Percentiles rank a stretch among this genome's conserved stretches.
These are phyloP conservation scores for Nepenthes mirabilis DNA, from an alignment of 148 eudicot species.

Conservation along the genomic window DNA sequence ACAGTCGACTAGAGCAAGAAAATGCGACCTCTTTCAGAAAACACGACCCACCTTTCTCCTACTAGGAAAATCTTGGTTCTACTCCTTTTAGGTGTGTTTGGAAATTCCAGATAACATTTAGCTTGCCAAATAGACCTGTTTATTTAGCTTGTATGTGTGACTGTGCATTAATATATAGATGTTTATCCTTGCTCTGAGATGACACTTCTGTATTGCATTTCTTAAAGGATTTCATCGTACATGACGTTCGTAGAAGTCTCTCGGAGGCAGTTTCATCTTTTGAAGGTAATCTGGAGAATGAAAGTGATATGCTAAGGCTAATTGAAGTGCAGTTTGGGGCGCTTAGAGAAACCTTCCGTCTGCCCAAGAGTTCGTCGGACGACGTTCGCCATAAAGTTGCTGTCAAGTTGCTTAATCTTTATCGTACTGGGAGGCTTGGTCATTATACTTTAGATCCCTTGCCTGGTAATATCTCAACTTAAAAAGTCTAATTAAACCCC, in stretches of 20 bases:
- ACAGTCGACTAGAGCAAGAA: too few relatives aligned
- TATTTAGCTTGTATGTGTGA: not conserved
- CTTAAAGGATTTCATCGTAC: slow-evolving; percentile 51
- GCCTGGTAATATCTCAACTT: slow-evolving; percentile 3
- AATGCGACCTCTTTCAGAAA: too few relatives aligned
- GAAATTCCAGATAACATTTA: too few relatives aligned
- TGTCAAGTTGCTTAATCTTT: slow-evolving; percentile 59
- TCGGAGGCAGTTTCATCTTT: slow-evolving; percentile 39
- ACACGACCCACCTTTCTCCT: too few relatives aligned
- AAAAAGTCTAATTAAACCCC: too few relatives aligned
- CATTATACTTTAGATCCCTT: slow-evolving; percentile 53
- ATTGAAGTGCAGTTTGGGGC: slow-evolving; percentile 32
- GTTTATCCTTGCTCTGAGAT: not conserved
- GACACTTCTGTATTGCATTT: not conserved
- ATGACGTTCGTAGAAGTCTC: slow-evolving; percentile 38
- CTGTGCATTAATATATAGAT: not conserved
- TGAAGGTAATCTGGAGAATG: slow-evolving; percentile 29
- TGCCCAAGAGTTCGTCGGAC: slow-evolving; percentile 20
- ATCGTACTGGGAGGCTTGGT: slow-evolving; percentile 80
- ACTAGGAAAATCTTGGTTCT: too few relatives aligned
- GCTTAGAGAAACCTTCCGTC: slow-evolving; percentile 29
- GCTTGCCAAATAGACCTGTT: too few relatives aligned
- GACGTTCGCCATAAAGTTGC: slow-evolving; percentile 31
- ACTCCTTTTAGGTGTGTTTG: too few relatives aligned
- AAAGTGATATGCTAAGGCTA: slow-evolving; percentile 32